Conservation (phyloP, 2,329 filamentous ascomycete species). For the Colletotrichum brevisporum region DNA sequence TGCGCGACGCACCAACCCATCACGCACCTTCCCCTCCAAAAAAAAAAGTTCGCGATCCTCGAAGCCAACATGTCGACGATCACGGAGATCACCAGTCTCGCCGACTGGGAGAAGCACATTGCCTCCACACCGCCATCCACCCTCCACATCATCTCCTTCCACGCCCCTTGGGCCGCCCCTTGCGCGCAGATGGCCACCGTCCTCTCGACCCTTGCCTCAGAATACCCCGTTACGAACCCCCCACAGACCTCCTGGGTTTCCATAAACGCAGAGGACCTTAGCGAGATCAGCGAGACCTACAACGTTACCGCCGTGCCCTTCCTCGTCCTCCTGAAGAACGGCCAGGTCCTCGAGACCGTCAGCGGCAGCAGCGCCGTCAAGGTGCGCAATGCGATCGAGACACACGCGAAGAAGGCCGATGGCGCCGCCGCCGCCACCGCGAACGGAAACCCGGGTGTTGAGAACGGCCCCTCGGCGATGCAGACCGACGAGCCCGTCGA, state of each 20-base stretch:
- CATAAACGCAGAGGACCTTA: slow-evolving; percentile 94
- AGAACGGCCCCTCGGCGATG: slow-evolving; percentile 44
- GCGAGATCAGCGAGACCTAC: slow-evolving; percentile 92
- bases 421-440: slow-evolving; percentile 56
- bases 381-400: slow-evolving; percentile 88
- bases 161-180: slow-evolving; percentile 96
- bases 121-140: slow-evolving; percentile 76
- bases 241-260: slow-evolving; percentile 84
- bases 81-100: slow-evolving; percentile 80
- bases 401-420: slow-evolving; percentile 72
- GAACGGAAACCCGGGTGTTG: slow-evolving; percentile 47
- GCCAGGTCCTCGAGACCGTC: slow-evolving; percentile 84
- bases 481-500: slow-evolving; percentile 52
- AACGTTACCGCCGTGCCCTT: slow-evolving; percentile 96
- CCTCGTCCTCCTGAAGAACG: slow-evolving; percentile 84
- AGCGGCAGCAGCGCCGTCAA: slow-evolving; percentile 91
- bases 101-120: slow-evolving; percentile 80
- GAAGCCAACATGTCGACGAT: slow-evolving; percentile 77
- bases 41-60: slow-evolving; percentile 23
- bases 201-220: slow-evolving; percentile 85
- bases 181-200: slow-evolving; percentile 95
- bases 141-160: slow-evolving; percentile 91
- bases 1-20: slow-evolving; percentile 3
- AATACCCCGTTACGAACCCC: slow-evolving; percentile 80
- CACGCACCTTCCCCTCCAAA: background rate